Evolutionary conservation across 2,329 filamentous ascomycete species (phyloP).

Genomic region (Hawksworthiomyces lignivorus): DNA sequence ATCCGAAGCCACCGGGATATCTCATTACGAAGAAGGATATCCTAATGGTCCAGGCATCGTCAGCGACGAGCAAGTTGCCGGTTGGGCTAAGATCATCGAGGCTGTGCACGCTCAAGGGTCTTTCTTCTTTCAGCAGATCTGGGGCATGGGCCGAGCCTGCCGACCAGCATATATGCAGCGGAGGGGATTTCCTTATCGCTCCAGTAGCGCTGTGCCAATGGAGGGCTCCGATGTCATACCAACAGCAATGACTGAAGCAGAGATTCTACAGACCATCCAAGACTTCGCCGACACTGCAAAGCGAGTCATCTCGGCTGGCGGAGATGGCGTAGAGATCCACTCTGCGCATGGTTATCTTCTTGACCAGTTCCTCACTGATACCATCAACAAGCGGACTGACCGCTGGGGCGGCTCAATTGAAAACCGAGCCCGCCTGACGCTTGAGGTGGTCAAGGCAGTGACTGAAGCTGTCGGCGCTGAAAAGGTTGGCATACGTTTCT

Average conservation of each 20-base stretch:
- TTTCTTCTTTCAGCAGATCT: conserved; percentile 57
- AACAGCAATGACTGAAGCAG: conserved; percentile 53
- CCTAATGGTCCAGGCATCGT: conserved; percentile 51
- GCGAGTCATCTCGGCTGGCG: conserved; percentile 54
- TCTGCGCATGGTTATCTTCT: conserved; percentile 73
- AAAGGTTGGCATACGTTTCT: conserved; percentile 42
- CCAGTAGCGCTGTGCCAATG: conserved; percentile 36
- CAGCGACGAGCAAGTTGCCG: conserved; percentile 42
- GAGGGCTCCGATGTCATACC: conserved; percentile 33
- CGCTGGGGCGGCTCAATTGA: conserved; percentile 62
- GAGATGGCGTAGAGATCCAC: conserved; percentile 66
- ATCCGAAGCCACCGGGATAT: conserved; percentile 38
- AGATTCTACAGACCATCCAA: conserved; percentile 56
- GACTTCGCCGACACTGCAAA: conserved; percentile 48
- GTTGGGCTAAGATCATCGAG: conserved; percentile 52
- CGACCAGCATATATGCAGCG: conserved; percentile 24
- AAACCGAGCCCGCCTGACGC: conserved; percentile 59
- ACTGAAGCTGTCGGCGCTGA: conserved; percentile 42
- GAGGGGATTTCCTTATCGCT: conserved; percentile 26
- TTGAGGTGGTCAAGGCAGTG: conserved; percentile 59
- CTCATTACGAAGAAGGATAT: conserved; percentile 25
- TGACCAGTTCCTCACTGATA: conserved; percentile 60
- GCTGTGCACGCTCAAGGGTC: conserved; percentile 54
- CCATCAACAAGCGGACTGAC: conserved; percentile 60
- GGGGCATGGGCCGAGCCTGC: conserved; percentile 32